Percentiles rank a stretch among this genome's conserved stretches.
These are phyloP conservation scores for Apiospora kogelbergensis DNA, from an alignment of 2,329 filamentous ascomycete species.

Conservation along the genomic window DNA sequence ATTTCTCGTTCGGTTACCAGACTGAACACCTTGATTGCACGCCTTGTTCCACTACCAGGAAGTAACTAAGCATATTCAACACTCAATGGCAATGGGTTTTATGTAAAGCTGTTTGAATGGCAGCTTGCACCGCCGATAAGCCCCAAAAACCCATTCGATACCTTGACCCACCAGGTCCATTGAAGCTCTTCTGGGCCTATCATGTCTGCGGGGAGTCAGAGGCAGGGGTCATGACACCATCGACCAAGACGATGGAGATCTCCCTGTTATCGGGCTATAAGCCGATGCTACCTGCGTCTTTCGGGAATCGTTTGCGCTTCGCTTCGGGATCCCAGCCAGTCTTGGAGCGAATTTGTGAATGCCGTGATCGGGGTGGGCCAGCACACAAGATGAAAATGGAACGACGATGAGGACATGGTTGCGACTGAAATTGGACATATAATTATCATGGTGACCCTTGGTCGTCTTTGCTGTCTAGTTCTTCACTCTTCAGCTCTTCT, in stretches of 20 bases:
- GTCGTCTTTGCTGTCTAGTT: not conserved
- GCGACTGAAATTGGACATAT: not conserved
- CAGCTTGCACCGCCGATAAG: not conserved
- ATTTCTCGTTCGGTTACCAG: not conserved
- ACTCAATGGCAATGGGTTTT: too few species aligned
- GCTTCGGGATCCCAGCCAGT: not conserved
- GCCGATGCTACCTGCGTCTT: not conserved
- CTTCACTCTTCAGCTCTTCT: not conserved
- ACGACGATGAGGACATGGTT: not conserved
- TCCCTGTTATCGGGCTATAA: not conserved
- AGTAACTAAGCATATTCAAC: too few species aligned
- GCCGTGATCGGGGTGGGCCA: constrained; percentile 1
- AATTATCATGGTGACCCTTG: not conserved
- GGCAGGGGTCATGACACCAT: constrained; percentile 8
- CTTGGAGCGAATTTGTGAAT: not conserved
- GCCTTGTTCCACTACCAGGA: too few species aligned
- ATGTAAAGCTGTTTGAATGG: not conserved
- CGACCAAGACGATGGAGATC: not conserved
- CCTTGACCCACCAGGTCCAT: not conserved
- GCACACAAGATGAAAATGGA: constrained; percentile 6
- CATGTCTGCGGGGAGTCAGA: not conserved
- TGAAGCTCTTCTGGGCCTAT: not conserved
- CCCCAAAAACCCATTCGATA: not conserved
- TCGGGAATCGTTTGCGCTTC: not conserved
- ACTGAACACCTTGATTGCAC: not conserved